Percentiles rank a stretch among this genome's conserved stretches.
These are phyloP conservation scores for Fragilariopsis cylindrus DNA, from an alignment of 108 stramenopile genomes.

Conservation along the genomic window DNA sequence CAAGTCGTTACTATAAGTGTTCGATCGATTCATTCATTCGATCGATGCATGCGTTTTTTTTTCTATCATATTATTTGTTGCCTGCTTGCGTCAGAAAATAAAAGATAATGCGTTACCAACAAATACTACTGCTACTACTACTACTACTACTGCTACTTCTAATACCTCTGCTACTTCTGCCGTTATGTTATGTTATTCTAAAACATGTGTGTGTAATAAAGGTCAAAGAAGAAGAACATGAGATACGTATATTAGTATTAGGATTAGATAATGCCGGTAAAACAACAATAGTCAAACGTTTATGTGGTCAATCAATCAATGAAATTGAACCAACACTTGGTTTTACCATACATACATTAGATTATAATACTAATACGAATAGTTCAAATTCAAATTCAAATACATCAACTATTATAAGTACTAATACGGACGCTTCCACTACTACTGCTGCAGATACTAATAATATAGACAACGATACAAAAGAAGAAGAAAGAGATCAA, in stretches of 20 bases:
- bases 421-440: too few relatives aligned
- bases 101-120: background rate
- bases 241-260: conserved; percentile 94
- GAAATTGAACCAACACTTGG: conserved; percentile 96
- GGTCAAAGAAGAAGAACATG: conserved; percentile 97
- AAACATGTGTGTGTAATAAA: too few relatives aligned
- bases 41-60: background rate
- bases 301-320: conserved; percentile 93
- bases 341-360: conserved; percentile 97
- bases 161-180: too few relatives aligned
- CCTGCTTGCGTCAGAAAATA: background rate
- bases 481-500: background rate
- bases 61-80: too few relatives aligned
- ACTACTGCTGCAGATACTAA: too few relatives aligned
- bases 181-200: too few relatives aligned
- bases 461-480: too few relatives aligned
- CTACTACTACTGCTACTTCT: background rate
- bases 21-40: background rate
- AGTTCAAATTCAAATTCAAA: background rate
- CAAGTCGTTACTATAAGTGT: too few relatives aligned
- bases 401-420: background rate
- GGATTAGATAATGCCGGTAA: conserved; percentile 97
- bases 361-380: conserved; percentile 47
- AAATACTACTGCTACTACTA: background rate
- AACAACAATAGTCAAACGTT: conserved; percentile 90